These are phyloP conservation scores for Trichophyton verrucosum DNA, from an alignment of 2,329 filamentous ascomycete species.

Conservation along the genomic window DNA sequence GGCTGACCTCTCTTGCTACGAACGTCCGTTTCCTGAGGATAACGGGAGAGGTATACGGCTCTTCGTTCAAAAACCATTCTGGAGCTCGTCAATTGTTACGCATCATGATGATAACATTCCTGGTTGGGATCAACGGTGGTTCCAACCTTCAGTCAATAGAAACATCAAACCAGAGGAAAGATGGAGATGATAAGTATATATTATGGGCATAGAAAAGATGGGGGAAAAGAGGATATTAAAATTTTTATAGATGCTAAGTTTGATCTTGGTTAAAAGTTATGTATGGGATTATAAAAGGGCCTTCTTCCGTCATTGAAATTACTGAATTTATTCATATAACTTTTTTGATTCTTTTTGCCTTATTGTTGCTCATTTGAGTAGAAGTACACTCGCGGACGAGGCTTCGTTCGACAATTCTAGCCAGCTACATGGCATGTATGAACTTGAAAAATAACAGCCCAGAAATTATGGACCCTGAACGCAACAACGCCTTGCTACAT, in stretches of 20 bases:
- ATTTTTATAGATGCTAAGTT: neutral
- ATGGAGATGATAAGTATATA: no score
- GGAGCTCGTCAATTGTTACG: conserved; percentile 10
- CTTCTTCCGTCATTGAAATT: neutral
- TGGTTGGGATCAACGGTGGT: conserved; percentile 31
- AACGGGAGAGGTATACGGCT: conserved; percentile 23
- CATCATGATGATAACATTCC: conserved; percentile 12
- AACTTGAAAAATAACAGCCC: neutral
- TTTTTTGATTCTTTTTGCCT: conserved; percentile 1
- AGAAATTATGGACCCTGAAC: neutral
- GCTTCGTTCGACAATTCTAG: neutral
- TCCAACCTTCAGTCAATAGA: conserved; percentile 9
- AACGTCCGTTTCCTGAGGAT: conserved; percentile 28
- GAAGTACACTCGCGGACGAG: neutral
- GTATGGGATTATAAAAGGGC: neutral
- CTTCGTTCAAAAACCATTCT: conserved; percentile 25
- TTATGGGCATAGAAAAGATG: no score
- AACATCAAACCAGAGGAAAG: neutral
- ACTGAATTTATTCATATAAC: neutral
- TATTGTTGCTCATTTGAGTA: neutral
- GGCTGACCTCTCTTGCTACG: conserved; percentile 33
- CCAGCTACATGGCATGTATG: neutral
- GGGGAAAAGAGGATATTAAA: neutral
- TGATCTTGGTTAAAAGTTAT: neutral
- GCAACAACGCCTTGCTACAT: neutral